Percentiles rank a stretch among this genome's conserved stretches.
These are phyloP conservation scores for Eragrostis tef DNA, from an alignment of 202 grass and related monocot species.

Conservation along the genomic window DNA sequence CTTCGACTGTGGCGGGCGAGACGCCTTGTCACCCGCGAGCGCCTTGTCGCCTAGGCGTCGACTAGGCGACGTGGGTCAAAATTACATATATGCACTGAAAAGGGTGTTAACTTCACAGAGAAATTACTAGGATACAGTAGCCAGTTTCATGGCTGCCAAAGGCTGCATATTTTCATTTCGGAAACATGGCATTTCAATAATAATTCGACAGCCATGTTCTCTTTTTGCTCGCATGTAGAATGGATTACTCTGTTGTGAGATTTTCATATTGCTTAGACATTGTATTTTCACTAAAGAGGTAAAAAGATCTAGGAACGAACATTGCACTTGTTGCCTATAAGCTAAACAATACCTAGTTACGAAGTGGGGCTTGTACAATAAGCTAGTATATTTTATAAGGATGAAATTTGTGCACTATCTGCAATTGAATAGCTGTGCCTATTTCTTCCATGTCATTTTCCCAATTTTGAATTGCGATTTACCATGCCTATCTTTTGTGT, in stretches of 20 bases:
- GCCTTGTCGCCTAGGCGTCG: too few species aligned
- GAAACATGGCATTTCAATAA: neutral
- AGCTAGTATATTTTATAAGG: conserved; percentile 13
- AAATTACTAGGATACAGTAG: neutral
- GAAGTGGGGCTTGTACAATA: neutral
- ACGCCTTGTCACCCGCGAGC: too few species aligned
- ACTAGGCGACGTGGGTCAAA: neutral
- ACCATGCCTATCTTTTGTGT: neutral
- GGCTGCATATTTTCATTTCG: neutral
- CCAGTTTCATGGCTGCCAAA: neutral
- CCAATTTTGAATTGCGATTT: neutral
- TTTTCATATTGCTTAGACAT: neutral
- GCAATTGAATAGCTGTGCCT: neutral
- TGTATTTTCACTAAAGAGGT: neutral
- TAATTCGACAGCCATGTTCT: neutral
- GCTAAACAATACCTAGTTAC: neutral
- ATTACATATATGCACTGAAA: conserved; percentile 1
- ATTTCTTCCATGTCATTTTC: neutral
- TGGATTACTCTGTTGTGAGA: neutral
- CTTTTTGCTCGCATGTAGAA: neutral
- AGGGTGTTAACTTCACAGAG: conserved; percentile 3
- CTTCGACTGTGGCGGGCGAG: too few species aligned
- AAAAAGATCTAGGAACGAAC: neutral
- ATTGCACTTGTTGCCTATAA: conserved; percentile 8
- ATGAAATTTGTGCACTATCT: neutral